Evolutionary conservation across 1,284 basidiomycete species (phyloP), one percentile per base, ranked within the genome.

Genomic region (Meripilus lineatus): DNA sequence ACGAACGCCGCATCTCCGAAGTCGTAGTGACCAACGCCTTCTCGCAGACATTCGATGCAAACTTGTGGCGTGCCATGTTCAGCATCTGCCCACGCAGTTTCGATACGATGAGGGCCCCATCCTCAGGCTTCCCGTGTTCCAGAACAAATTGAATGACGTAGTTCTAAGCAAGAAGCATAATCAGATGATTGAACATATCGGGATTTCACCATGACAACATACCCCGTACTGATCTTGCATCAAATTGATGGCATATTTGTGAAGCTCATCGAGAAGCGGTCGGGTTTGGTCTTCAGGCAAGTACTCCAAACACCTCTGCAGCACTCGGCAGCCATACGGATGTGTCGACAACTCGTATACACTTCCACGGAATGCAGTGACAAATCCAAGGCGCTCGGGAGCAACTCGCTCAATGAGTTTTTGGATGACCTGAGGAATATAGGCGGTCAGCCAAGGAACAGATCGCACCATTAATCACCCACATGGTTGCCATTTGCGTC

Each of bases 401-500:
- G 84, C 72, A 15, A 92, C 84, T n/a, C 83, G 75, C 55, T 91
- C 82, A 47, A 96, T 80, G 46, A 94, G 69, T 57, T 92, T 91
- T 68, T 93, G 89, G 36, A 90, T 75, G 35, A 86, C 82, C 80
- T 85, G 50, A 18, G 50, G n/a, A 33, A 40, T n/a, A n/a, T n/a
- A 10, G 50, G 20, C 5, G 32, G 7, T 39, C 20, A 28, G 25
- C 8, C 18, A 40, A 14, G 10, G 11, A 11, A 13, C 5, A 42
- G 21, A 6, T 21, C 28, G 20, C 10, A 38, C 15, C 23, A 33
- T n/a, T 14, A n/a, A 35, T 21, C 3, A 64, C 74, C 32, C 62
- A 97, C 95, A 66, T 98, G 95, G 59, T 98, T 98, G 44, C 92
- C 93, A 56, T 98, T 96, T 23, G 89, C 81, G 55, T 97, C 92